Evolutionary conservation across 2,329 filamentous ascomycete species (phyloP).

Genomic region (Monilinia aucupariae): DNA sequence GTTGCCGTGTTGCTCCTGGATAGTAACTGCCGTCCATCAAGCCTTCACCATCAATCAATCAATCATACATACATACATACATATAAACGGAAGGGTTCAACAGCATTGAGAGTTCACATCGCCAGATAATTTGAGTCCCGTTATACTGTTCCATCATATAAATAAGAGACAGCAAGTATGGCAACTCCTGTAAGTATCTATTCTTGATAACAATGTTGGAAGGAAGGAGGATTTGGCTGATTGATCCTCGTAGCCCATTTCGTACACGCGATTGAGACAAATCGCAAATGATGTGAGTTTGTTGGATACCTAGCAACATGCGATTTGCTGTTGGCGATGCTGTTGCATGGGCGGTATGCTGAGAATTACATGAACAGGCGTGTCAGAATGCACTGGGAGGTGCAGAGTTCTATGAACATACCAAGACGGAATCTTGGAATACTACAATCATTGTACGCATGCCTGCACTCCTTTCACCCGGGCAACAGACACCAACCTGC

Average conservation of each 20-base stretch:
- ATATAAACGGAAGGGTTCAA: background rate
- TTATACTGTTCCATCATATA: constrained; percentile 4
- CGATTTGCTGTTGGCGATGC: constrained; percentile 1
- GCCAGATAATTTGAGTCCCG: background rate
- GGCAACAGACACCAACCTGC: background rate
- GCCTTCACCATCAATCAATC: background rate
- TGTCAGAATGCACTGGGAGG: constrained; percentile 72
- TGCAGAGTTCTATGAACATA: constrained; percentile 79
- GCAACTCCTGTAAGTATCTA: constrained; percentile 20
- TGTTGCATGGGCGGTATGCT: background rate
- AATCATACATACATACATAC: too few relatives aligned
- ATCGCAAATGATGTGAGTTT: constrained; percentile 70
- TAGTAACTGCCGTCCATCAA: background rate
- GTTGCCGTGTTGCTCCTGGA: background rate
- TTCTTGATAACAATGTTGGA: background rate
- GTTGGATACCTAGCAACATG: background rate
- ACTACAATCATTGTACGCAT: constrained; percentile 80
- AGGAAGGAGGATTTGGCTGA: background rate
- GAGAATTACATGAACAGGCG: constrained; percentile 49
- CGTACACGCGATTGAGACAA: constrained; percentile 72
- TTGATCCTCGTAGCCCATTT: constrained; percentile 56
- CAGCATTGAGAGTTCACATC: background rate
- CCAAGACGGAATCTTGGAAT: constrained; percentile 84
- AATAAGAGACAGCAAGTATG: constrained; percentile 21
- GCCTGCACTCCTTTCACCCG: background rate